Percentiles rank a stretch among this genome's conserved stretches.
Evolutionary conservation across 495 filamentous ascomycete species (phyloP).

Genomic region (Neurospora terricola): DNA sequence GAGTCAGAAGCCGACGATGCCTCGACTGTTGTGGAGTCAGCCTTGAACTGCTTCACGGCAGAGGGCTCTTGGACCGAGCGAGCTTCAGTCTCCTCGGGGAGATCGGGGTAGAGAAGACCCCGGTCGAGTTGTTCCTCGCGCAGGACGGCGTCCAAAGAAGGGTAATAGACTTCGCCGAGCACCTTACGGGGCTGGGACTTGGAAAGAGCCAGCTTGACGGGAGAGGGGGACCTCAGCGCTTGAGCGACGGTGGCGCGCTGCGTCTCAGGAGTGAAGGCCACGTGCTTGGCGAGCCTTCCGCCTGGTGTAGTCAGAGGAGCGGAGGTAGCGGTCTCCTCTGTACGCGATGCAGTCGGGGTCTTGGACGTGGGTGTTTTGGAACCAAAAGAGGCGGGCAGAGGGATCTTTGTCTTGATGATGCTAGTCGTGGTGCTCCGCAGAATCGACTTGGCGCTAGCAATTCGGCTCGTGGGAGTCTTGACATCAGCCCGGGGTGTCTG

Average conservation of each 20-base stretch:
- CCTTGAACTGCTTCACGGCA: conserved; percentile 11
- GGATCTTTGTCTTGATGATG: conserved; percentile 29
- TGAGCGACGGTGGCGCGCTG: conserved; percentile 25
- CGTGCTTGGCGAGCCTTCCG: conserved; percentile 32
- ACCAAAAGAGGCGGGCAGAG: conserved; percentile 21
- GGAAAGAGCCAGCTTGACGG: conserved; percentile 37
- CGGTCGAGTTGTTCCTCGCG: conserved; percentile 14
- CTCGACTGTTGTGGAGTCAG: conserved; percentile 2
- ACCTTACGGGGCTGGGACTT: conserved; percentile 17
- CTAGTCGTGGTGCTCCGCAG: conserved; percentile 31
- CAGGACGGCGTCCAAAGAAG: conserved; percentile 22
- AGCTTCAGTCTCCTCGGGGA: conserved; percentile 11
- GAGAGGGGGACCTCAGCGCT: conserved; percentile 33
- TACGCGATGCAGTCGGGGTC: conserved; percentile 24
- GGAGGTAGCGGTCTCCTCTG: conserved; percentile 34
- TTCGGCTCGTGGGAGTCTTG: conserved; percentile 29
- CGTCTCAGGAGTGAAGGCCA: conserved; percentile 39
- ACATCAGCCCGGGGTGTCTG: conserved; percentile 14
- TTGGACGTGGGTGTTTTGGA: conserved; percentile 22
- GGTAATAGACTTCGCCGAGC: conserved; percentile 25
- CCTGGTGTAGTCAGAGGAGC: conserved; percentile 39
- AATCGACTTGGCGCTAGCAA: conserved; percentile 42
- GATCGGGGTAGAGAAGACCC: conserved; percentile 35
- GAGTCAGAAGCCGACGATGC: conserved; percentile 36
- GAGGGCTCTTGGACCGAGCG: conserved; percentile 14